These are phyloP conservation scores for Eleusine coracana DNA, from an alignment of 176 grass and related monocot species.

Conservation along the genomic window DNA sequence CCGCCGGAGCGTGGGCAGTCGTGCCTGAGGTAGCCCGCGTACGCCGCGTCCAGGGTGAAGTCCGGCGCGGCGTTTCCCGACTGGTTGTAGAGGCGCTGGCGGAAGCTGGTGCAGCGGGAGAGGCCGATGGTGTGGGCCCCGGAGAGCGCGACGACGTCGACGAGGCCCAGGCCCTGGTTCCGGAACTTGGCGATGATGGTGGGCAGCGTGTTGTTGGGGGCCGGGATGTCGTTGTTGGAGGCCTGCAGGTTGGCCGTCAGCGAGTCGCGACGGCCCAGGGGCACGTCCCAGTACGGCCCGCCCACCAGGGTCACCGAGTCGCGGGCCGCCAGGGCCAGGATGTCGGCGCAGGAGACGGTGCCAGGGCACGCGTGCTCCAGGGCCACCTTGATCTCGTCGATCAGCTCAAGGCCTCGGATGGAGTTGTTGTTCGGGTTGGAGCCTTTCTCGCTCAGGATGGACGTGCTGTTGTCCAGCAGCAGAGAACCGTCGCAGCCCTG, in stretches of 20 bases:
- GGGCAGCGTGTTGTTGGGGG: slow-evolving; percentile 88
- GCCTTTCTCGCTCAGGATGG: slow-evolving; percentile 75
- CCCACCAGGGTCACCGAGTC: slow-evolving; percentile 67
- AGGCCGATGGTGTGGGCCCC: slow-evolving; percentile 83
- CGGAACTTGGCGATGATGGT: slow-evolving; percentile 96
- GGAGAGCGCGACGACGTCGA: slow-evolving; percentile 79
- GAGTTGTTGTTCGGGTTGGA: slow-evolving; percentile 73
- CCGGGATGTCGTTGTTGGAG: slow-evolving; percentile 93
- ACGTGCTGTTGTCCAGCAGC: slow-evolving; percentile 69
- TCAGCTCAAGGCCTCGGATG: slow-evolving; percentile 56
- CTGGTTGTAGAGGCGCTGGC: slow-evolving; percentile 96
- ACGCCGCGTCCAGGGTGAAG: slow-evolving; percentile 55
- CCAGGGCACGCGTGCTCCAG: slow-evolving; percentile 62
- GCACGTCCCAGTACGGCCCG: slow-evolving; percentile 82
- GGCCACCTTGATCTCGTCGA: slow-evolving; percentile 68
- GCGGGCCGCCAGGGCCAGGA: slow-evolving; percentile 59
- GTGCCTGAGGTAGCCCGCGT: slow-evolving; percentile 49
- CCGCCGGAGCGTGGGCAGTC: slow-evolving; percentile 73
- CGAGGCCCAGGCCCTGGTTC: slow-evolving; percentile 64
- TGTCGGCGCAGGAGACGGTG: slow-evolving; percentile 76
- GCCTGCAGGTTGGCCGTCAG: slow-evolving; percentile 74
- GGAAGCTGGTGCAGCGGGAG: slow-evolving; percentile 82
- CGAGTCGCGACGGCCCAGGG: slow-evolving; percentile 86
- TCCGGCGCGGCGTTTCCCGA: slow-evolving; percentile 69
- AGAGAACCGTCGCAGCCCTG: slow-evolving; percentile 78